Evolutionary conservation across 768 basidiomycete species (phyloP).

Genomic region (Coprinopsis strossmayeri): DNA sequence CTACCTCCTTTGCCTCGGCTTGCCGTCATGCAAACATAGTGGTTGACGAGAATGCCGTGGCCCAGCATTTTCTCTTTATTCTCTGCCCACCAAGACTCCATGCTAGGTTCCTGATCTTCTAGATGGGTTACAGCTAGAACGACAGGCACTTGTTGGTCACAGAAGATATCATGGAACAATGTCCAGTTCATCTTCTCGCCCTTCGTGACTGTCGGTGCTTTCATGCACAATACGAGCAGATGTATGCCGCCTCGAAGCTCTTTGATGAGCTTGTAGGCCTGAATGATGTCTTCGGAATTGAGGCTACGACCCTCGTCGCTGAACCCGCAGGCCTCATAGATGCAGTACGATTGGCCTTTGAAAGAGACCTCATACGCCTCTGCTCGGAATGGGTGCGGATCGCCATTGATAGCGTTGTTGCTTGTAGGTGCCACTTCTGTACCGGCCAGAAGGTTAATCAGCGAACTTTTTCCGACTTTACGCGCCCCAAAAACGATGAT

Average conservation of each 20-base stretch:
- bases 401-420: conserved; percentile 23
- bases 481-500: conserved; percentile 27
- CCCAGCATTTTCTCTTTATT: not conserved
- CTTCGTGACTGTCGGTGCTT: not conserved
- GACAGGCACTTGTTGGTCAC: not conserved
- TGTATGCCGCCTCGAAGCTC: not conserved
- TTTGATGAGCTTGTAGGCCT: not conserved
- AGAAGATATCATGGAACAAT: not conserved
- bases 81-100: not conserved
- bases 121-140: not conserved
- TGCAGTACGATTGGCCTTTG: not conserved
- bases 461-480: conserved; percentile 22
- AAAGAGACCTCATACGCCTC: not conserved
- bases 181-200: not conserved
- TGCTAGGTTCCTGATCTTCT: not conserved
- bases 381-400: not conserved
- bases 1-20: not conserved
- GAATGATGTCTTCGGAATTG: not conserved
- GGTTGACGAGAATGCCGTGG: not conserved
- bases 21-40: not conserved
- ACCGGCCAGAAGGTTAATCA: conserved; percentile 27
- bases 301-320: not conserved
- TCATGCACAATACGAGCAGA: not conserved
- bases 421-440: conserved; percentile 18
- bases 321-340: not conserved